Evolutionary conservation across 768 basidiomycete genomes (phyloP), one percentile per base, ranked within the genome.

Genomic region (Suillus lakei): DNA sequence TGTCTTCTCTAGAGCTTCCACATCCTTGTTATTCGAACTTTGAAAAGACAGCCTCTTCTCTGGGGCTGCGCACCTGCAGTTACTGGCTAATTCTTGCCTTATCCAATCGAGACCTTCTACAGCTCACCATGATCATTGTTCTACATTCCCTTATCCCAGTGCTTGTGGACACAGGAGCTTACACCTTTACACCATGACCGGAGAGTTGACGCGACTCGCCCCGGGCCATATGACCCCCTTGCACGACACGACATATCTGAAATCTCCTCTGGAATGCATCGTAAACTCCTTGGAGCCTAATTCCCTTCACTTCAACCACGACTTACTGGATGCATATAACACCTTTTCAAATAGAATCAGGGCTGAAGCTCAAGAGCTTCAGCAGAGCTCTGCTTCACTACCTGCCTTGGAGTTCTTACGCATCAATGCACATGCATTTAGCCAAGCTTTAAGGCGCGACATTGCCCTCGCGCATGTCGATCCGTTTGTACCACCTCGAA

Each of bases 241-340:
- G 12, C 34, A 77, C 1, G 74, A 76, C 38, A 56, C 64, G 9
- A 53, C 39, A 0, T 76, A 67, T 65, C 71, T 88, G 43, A 74
- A 71, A 28, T 84, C 86, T 1, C 78, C 84, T 50, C 68, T 87
- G 18, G 75, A 80, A 53, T 84, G 83, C 13, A 79, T 90, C 44
- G 61, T 80, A 10, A 81, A 82, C 65, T 85, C 87, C 4, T 67
- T 81, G 30, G 72, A 77, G n/a, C 78, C 82, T 30, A 71, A 73
- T 2, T 74, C 77, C 8, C 67, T 73, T 38, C 74, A 85, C n/a
- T 79, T 83, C 1, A 64, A 78, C 32, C 85, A 87, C 68, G 87
- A 88, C 73, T 75, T 91, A 65, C 76, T 83, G 46, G 88, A 91
- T 71, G 88, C 90, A 13, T 91, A 91, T 69, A 79, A 76, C 67